Evolutionary conservation across 495 filamentous ascomycete genomes (phyloP).

Genomic region (Emericellopsis terricola): DNA sequence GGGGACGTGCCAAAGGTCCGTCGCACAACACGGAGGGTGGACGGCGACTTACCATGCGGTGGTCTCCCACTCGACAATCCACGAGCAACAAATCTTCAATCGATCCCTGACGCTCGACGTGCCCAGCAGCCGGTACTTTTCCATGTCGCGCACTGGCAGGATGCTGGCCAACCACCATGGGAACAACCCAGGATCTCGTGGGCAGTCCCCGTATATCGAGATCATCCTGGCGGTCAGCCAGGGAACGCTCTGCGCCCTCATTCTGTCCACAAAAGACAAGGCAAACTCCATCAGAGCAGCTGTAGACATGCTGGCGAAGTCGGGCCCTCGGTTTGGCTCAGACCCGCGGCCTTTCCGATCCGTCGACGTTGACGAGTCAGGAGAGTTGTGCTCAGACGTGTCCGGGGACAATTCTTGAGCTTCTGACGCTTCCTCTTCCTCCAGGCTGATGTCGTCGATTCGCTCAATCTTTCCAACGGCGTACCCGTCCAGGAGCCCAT

Average conservation of each 20-base stretch:
- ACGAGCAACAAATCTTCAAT: constrained; percentile 57
- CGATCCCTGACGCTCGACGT: constrained; percentile 62
- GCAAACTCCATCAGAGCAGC: constrained; percentile 43
- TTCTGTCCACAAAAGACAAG: constrained; percentile 46
- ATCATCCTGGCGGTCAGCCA: constrained; percentile 59
- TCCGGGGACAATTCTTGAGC: constrained; percentile 31
- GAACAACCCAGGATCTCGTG: constrained; percentile 56
- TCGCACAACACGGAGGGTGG: too few species aligned
- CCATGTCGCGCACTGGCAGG: constrained; percentile 53
- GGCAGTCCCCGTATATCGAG: constrained; percentile 57
- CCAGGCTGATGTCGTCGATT: constrained; percentile 61
- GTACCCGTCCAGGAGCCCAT: constrained; percentile 56
- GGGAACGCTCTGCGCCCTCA: constrained; percentile 42
- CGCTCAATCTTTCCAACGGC: constrained; percentile 52
- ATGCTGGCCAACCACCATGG: constrained; percentile 86
- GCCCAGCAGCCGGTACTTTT: constrained; percentile 58
- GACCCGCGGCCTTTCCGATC: background rate
- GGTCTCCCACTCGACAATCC: constrained; percentile 56
- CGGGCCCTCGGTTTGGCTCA: constrained; percentile 11
- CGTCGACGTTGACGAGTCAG: background rate
- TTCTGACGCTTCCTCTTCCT: constrained; percentile 64
- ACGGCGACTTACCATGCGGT: constrained; percentile 45
- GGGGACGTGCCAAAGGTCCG: too few species aligned
- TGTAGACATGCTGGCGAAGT: constrained; percentile 45
- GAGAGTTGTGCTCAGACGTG: background rate